Evolutionary conservation across 2,329 filamentous ascomycete genomes (phyloP).

Genomic region (Aspergillus eucalypticola): DNA sequence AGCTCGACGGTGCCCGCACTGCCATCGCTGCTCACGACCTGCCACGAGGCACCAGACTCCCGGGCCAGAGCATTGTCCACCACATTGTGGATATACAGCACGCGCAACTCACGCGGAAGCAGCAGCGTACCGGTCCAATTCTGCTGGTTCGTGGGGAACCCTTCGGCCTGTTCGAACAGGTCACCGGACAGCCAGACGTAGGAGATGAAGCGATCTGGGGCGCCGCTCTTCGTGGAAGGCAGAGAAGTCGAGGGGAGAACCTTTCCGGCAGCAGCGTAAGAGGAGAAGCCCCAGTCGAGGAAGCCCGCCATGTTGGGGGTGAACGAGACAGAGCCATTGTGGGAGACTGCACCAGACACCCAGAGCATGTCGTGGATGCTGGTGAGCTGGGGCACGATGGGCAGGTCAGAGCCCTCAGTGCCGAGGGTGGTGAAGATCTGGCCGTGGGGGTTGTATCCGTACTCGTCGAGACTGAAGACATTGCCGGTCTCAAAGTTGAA

Average conservation of each 20-base stretch:
- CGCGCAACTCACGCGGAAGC: slow-evolving; percentile 18
- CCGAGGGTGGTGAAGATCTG: slow-evolving; percentile 21
- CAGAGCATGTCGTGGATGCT: slow-evolving; percentile 24
- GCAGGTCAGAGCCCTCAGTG: slow-evolving; percentile 16
- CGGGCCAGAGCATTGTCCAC: slow-evolving; percentile 16
- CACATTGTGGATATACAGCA: slow-evolving; percentile 14
- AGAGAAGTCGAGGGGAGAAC: slow-evolving; percentile 17
- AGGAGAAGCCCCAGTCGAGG: slow-evolving; percentile 22
- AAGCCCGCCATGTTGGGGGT: slow-evolving; percentile 22
- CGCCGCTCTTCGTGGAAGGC: slow-evolving; percentile 18
- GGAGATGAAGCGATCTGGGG: slow-evolving; percentile 19
- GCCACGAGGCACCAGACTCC: slow-evolving; percentile 12
- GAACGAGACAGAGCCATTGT: slow-evolving; percentile 13
- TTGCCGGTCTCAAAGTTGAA: slow-evolving; percentile 25
- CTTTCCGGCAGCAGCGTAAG: slow-evolving; percentile 22
- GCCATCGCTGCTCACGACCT: slow-evolving; percentile 3
- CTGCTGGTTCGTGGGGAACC: slow-evolving; percentile 19
- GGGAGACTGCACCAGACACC: slow-evolving; percentile 14
- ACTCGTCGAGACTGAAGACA: slow-evolving; percentile 14
- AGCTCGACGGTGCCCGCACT: slow-evolving; percentile 9
- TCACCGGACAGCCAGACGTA: slow-evolving; percentile 23
- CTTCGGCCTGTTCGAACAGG: slow-evolving; percentile 10
- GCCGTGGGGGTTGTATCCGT: slow-evolving; percentile 20
- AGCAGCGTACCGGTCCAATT: slow-evolving; percentile 18
- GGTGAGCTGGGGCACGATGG: slow-evolving; percentile 14